Evolutionary conservation across 2,329 filamentous ascomycete genomes (phyloP), one percentile per base, ranked within the genome.

Genomic region (Pseudocercospora cruenta): DNA sequence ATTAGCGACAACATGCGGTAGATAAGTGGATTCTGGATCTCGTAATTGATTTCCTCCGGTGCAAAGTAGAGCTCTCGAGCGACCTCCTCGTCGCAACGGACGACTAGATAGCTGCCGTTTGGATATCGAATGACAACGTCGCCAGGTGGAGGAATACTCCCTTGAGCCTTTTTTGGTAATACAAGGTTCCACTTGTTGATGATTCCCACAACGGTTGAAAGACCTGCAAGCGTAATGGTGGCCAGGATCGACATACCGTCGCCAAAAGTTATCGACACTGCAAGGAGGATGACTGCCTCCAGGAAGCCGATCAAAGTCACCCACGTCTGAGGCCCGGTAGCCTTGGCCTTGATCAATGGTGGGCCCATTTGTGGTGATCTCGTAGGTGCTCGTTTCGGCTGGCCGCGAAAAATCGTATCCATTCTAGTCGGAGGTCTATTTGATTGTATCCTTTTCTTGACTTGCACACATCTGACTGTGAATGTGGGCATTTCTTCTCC

Each of bases 241-340:
- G 84, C 81, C 9, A 85, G 66, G 21, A 85, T 72, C 3, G 83
- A 84, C 79, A 85, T 83, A 66, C 83, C 84, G 70, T 85, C 84
- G 2, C 79, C 71, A 33, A 78, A 77, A 47, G 76, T 74, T 65
- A 85, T 80, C 0, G 83, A 83, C 1, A 82, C 69, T 4, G 71
- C 78, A 24, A 86, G 74, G 2, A 86, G 76, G 16, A 79, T 71
- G 24, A 77, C 67, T 8, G 82, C 81, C 58, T 84, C 78, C 14
- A 72, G 65, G 60, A 79, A 82, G 2, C 84, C 84, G 21, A 84
- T 71, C 24, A 84, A 72, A 2, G 80, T 76, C 16, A 84, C 79
- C 64, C 76, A 73, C 6, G 82, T 80, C 31, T 85, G 76, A 0
- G 83, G 83, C 2, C 82, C 82, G 19, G 78, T 73, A 3, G 79